Conservation (phyloP, 805 yeast genomes). For the Candida odintsovae region DNA sequence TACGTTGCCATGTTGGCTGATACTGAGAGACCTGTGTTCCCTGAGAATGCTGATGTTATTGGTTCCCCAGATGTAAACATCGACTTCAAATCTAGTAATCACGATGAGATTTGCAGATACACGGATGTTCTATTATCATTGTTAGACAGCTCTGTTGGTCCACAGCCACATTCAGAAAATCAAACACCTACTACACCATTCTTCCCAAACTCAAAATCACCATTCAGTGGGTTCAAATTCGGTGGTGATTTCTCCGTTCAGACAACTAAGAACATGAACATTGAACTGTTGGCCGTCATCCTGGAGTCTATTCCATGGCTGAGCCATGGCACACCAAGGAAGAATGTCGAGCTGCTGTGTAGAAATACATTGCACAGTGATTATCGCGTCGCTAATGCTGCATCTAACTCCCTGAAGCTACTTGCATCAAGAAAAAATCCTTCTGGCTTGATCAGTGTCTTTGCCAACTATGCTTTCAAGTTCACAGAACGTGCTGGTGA, state of each 20-base stretch:
- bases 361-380: conserved; percentile 71
- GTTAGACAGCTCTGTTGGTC: conserved; percentile 56
- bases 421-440: conserved; percentile 69
- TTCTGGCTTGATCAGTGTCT: conserved; percentile 61
- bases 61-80: conserved; percentile 28
- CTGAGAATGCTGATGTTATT: conserved; percentile 35
- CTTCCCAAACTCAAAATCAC: conserved; percentile 26
- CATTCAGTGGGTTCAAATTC: conserved; percentile 34
- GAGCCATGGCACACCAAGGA: conserved; percentile 49
- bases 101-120: conserved; percentile 64
- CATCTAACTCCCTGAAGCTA: conserved; percentile 55
- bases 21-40: conserved; percentile 67
- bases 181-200: conserved; percentile 30
- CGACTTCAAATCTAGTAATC: conserved; percentile 33
- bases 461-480: conserved; percentile 75
- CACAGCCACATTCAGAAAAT: conserved; percentile 20
- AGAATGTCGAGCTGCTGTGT: conserved; percentile 68
- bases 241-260: conserved; percentile 35
- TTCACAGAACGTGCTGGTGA: conserved; percentile 67
- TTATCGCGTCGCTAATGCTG: conserved; percentile 53
- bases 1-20: conserved; percentile 70
- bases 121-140: conserved; percentile 50
- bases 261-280: conserved; percentile 32
- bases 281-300: conserved; percentile 62
- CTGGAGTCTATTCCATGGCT: conserved; percentile 76